These are phyloP conservation scores for Fusarium solani-melongenae DNA, from an alignment of 2,329 filamentous ascomycete genomes.

Conservation along the genomic window DNA sequence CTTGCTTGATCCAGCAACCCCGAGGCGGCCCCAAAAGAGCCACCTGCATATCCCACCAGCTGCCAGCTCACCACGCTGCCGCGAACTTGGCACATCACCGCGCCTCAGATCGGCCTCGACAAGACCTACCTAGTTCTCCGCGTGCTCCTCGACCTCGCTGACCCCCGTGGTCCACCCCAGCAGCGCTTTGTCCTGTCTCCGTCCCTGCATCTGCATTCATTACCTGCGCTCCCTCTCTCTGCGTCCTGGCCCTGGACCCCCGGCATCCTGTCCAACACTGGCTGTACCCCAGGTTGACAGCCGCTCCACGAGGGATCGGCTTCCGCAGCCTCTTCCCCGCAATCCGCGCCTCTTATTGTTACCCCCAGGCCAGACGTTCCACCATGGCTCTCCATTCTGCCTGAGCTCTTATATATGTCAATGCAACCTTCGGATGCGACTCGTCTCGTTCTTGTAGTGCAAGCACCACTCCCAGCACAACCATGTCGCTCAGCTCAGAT, in stretches of 20 bases:
- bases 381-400: slow-evolving; percentile 50
- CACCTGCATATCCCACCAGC: slow-evolving; percentile 48
- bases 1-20: slow-evolving; percentile 40
- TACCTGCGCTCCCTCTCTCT: slow-evolving; percentile 30
- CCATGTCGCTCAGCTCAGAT: slow-evolving; percentile 42
- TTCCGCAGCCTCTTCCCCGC: slow-evolving; percentile 42
- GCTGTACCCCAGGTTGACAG: slow-evolving; percentile 43
- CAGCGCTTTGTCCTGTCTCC: slow-evolving; percentile 32
- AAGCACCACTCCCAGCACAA: slow-evolving; percentile 32
- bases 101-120: slow-evolving; percentile 43
- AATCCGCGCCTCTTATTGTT: slow-evolving; percentile 36
- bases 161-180: slow-evolving; percentile 35
- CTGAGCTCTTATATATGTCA: slow-evolving; percentile 52
- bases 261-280: slow-evolving; percentile 28
- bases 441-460: slow-evolving; percentile 40
- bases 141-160: slow-evolving; percentile 26
- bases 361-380: slow-evolving; percentile 43
- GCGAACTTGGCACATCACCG: slow-evolving; percentile 44
- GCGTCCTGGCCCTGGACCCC: slow-evolving; percentile 28
- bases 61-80: slow-evolving; percentile 47
- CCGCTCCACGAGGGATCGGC: slow-evolving; percentile 41
- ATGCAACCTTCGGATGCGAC: slow-evolving; percentile 47
- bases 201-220: slow-evolving; percentile 44
- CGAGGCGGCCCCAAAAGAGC: slow-evolving; percentile 46
- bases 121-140: slow-evolving; percentile 34